Percentiles rank a stretch among this genome's conserved stretches.
Conservation (phyloP, 352 stramenopile species). For the Pythium dissotocum region DNA sequence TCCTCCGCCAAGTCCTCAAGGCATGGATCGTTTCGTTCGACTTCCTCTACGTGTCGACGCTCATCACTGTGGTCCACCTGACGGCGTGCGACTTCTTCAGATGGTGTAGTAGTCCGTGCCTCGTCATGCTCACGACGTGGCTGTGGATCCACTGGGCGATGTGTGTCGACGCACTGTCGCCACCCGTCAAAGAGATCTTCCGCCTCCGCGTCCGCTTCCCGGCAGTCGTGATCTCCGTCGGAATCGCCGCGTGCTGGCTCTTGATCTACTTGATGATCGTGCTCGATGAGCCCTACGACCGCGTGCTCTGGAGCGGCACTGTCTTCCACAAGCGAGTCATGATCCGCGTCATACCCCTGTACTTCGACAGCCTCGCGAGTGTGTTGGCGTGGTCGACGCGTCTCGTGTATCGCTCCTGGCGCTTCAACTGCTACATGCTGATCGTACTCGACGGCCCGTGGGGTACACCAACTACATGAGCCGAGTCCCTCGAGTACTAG, state of each 20-base stretch:
- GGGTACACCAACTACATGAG: conserved; percentile 5
- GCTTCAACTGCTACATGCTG: not conserved
- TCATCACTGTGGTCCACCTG: conserved; percentile 12
- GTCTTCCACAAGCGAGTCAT: not conserved
- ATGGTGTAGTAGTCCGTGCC: conserved; percentile 9
- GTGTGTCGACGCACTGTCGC: conserved; percentile 12
- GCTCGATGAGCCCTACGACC: not conserved
- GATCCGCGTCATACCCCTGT: not conserved
- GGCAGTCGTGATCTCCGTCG: not conserved
- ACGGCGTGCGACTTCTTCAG: conserved; percentile 11
- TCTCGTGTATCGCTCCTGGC: not conserved
- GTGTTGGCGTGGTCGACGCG: not conserved
- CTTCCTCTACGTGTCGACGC: conserved; percentile 23
- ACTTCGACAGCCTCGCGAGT: conserved; percentile 2
- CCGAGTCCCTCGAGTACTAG: no score
- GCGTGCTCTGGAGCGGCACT: not conserved
- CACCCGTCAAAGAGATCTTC: not conserved
- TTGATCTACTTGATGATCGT: not conserved
- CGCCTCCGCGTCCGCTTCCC: not conserved
- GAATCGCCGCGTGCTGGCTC: not conserved
- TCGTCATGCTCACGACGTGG: conserved; percentile 5
- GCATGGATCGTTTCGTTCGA: conserved; percentile 11
- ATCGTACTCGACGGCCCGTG: not conserved
- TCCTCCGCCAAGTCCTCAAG: conserved; percentile 1
- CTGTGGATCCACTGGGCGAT: conserved; percentile 22